These are phyloP conservation scores for Brassica carinata DNA, from an alignment of 345 rosid species.

Conservation along the genomic window DNA sequence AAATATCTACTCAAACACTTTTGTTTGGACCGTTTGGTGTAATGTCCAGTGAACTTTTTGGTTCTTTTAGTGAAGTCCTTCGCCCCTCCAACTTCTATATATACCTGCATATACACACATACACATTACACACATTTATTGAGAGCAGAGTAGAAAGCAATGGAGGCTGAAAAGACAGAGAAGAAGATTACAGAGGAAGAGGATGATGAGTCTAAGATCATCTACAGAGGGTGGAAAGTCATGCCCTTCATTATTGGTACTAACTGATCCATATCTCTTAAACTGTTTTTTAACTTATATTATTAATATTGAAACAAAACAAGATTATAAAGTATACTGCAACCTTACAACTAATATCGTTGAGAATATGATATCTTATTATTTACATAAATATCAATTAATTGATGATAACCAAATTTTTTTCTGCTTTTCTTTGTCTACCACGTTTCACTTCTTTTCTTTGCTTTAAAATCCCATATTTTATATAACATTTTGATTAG, in stretches of 20 bases:
- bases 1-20: neutral
- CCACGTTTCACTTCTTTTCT: no score
- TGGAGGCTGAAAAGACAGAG: conserved; percentile 40
- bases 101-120: neutral
- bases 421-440: no score
- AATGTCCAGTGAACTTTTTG: conserved; percentile 6
- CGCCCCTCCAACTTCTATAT: conserved; percentile 23
- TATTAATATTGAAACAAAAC: no score
- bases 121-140: neutral
- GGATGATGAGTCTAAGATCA: conserved; percentile 43
- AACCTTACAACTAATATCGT: no score
- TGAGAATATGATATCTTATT: no score
- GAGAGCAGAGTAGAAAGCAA: neutral
- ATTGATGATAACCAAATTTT: no score
- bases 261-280: neutral
- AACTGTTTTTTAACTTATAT: no score
- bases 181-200: conserved; percentile 34
- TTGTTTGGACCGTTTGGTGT: conserved; percentile 5
- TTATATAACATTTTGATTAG: no score
- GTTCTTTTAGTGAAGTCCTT: neutral
- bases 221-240: conserved; percentile 72
- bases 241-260: conserved; percentile 78
- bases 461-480: no score
- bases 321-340: no score
- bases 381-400: no score